Evolutionary conservation across 2,329 filamentous ascomycete species (phyloP), one percentile per base, ranked within the genome.

Genomic region (Calonectria crousiana): DNA sequence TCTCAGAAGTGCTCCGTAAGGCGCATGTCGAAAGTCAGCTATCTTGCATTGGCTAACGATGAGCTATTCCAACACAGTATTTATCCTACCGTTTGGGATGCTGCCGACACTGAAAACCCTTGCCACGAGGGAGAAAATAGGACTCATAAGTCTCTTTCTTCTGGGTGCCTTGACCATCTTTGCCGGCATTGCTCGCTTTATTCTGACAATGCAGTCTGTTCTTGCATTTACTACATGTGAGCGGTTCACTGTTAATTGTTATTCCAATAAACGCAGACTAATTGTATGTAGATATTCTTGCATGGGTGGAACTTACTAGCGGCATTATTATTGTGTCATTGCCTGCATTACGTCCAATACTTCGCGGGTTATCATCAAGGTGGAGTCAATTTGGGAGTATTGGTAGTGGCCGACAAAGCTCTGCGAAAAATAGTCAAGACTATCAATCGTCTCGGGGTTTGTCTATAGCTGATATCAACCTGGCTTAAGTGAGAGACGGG

Each of bases 151-250:
- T 16, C 23, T 68, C 4, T 68, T 68, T 30, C 16, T 53, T 10
- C 51, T 68, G 2, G 49, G 65, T 6, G 26, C 36, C 5, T 18
- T 68, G 23, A 68, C 65, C 8, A 53, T 68, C 5, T 9, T 68
- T 32, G 65, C 51, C 13, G 56, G 65, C 51, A 44, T 53, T 14
- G 65, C 36, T 68, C 65, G 65, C 16, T 68, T 68, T 34, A 30
- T 56, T 16, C 34, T 44, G 3, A 68, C 65, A 3, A 4, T 28
- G 3, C 47, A 53, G 1, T 67, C 65, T 3, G 49, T 53, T n/a
- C 6, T 52, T 4, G 32, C 11, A 4, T 56, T 34, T 14, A 16
- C 49, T 16, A 68, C 65, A 16, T 68, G 65, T 68, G 41, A 68
- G 51, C 2, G 5, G 4, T 36, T 32, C 6, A 9, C 10, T 4